Base-by-base conservation (phyloP, 1,284 basidiomycete genomes). In the Cryptococcus sp. region DNA sequence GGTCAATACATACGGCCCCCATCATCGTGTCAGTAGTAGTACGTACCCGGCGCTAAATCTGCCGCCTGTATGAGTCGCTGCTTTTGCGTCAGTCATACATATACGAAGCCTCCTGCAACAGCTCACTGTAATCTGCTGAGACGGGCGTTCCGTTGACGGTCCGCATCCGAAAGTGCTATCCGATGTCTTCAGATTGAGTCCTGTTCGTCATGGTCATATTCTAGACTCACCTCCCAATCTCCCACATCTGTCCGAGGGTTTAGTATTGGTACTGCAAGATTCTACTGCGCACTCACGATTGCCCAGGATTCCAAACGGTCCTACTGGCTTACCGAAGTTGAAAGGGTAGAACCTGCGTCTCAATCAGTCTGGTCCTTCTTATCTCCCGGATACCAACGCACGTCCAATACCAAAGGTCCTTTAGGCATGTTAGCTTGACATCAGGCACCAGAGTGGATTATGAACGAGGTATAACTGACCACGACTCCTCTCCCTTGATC, bases 331-430 rank as follows among this genome's bases (percentile, higher is more conserved):
- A 25, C 76, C 76, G 20, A 74, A 65, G 50, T 78, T 78, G 65
- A 70, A 76, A 1, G 76, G 76, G 55, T 77, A 78, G 67, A 67
- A 76, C 2, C 61, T 70, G 52, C 41, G 3, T n/a, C 1, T 5
- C n/a, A 38, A 49, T 58, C 52, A 61, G 59, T 43, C 25, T 7
- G 20, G 16, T n/a, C 15, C 17, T 13, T 1, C 3, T 4, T 37
- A 19, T 1, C 26, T 26, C 49, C 15, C 1, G 16, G 25, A 15
- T 15, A 15, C 13, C n/a, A 13, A 29, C 66, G 57, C 46, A 67
- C 56, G 75, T 75, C 75, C 75, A 77, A 52, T 77, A 77, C 62
- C 66, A 70, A 26, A 77, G 49, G 50, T 77, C 75, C 72, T 76
- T 34, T 10, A 34, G 29, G 29, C 29, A 34, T 13, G 37, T 54